These are phyloP conservation scores for Amaranthus cruentus DNA, from an alignment of 148 eudicot species.

Conservation along the genomic window DNA sequence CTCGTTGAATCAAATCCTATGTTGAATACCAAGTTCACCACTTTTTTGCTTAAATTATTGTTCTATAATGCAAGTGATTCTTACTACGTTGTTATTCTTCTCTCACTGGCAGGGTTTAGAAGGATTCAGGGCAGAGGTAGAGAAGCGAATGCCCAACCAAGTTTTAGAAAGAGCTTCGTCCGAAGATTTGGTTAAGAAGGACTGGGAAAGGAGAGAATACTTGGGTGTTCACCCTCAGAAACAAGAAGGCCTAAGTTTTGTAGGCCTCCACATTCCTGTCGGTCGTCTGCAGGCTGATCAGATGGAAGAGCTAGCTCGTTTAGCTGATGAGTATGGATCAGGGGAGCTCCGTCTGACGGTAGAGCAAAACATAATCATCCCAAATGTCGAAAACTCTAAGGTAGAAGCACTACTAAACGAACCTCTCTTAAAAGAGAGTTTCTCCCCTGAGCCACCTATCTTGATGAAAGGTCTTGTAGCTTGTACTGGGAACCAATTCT, in stretches of 20 bases:
- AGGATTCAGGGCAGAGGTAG: constrained; percentile 81
- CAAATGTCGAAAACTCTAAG: constrained; percentile 73
- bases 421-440: constrained; percentile 55
- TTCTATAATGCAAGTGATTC: not conserved
- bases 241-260: constrained; percentile 80
- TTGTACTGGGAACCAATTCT: constrained; percentile 93
- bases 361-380: constrained; percentile 88
- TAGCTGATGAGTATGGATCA: constrained; percentile 80
- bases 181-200: constrained; percentile 55
- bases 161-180: constrained; percentile 67
- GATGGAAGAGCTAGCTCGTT: constrained; percentile 88
- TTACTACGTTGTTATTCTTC: not conserved
- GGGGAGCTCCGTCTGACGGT: constrained; percentile 93
- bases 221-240: constrained; percentile 87
- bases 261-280: constrained; percentile 87
- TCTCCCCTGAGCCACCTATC: constrained; percentile 67
- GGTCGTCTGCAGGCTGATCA: constrained; percentile 92
- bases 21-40: too few relatives aligned
- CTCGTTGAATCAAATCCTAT: not conserved
- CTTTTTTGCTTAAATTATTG: not conserved
- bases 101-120: constrained; percentile 63
- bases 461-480: constrained; percentile 88
- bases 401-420: constrained; percentile 62
- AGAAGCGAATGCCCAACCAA: constrained; percentile 76
- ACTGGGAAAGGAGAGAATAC: constrained; percentile 90